These are phyloP conservation scores for Eucalyptus erythrocorys DNA, from an alignment of 345 rosid genomes.

Conservation along the genomic window DNA sequence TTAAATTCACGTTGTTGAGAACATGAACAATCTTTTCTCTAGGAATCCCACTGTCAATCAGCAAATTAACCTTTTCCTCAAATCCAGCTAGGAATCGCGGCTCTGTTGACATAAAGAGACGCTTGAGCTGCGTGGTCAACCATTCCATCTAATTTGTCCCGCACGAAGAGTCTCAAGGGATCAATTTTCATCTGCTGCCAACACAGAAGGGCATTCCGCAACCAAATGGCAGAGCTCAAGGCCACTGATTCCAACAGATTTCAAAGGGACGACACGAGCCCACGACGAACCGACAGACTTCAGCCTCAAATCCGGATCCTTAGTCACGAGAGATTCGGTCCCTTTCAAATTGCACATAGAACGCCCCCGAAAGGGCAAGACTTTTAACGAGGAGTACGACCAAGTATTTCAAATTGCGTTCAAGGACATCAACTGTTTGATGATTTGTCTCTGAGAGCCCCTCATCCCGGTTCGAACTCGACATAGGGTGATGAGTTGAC, in stretches of 20 bases:
- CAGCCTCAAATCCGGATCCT: constrained; percentile 23
- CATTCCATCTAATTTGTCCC: constrained; percentile 28
- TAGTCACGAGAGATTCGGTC: constrained; percentile 13
- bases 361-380: not conserved
- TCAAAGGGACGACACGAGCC: constrained; percentile 25
- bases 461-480: not conserved
- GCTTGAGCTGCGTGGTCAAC: constrained; percentile 35
- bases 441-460: not conserved
- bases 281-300: constrained; percentile 18
- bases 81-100: constrained; percentile 40
- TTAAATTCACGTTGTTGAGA: constrained; percentile 47
- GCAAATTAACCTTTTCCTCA: constrained; percentile 6
- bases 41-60: constrained; percentile 38
- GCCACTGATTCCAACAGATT: constrained; percentile 36
- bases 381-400: not conserved
- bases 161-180: constrained; percentile 23
- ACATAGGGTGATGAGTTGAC: not conserved
- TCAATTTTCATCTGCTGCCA: constrained; percentile 42
- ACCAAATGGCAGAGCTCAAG: constrained; percentile 35
- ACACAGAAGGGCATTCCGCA: constrained; percentile 29
- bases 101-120: constrained; percentile 22
- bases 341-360: constrained; percentile 33
- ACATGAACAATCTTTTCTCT: constrained; percentile 28
- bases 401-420: not conserved
- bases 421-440: fast-evolving